phyloP scores from a whole-genome alignment of 768 basidiomycete genomes.

The Glaciozyma antarctica region DNA sequence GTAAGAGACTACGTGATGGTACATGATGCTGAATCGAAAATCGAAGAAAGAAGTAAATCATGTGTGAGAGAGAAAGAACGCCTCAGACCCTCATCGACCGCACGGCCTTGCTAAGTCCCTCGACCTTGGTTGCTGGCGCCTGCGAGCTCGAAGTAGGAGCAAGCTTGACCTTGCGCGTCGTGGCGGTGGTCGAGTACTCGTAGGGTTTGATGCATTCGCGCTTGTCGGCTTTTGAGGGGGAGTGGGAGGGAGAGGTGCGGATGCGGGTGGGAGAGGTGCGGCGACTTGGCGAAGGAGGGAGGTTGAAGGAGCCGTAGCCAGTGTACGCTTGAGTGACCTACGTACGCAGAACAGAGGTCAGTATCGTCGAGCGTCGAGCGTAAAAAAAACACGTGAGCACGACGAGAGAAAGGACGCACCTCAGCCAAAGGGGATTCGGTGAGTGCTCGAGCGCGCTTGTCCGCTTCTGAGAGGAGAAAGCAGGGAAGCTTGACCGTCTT shows the following conservation, averaged over 20 bases:
- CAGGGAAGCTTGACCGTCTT: background rate
- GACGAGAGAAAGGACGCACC: conserved; percentile 3
- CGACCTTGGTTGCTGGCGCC: too few species aligned
- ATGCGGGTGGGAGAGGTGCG: background rate
- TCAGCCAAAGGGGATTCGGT: conserved; percentile 27
- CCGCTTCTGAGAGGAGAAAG: background rate
- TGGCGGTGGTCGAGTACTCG: too few species aligned
- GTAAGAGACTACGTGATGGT: too few species aligned
- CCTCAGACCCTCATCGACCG: too few species aligned
- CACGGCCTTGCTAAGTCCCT: too few species aligned
- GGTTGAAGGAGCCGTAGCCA: conserved; percentile 21
- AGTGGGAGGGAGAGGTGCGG: background rate
- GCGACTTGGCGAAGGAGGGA: background rate
- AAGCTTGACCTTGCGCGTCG: too few species aligned
- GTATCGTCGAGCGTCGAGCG: background rate
- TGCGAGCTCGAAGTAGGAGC: too few species aligned
- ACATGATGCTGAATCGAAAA: too few species aligned
- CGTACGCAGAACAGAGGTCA: background rate
- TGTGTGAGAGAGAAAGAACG: too few species aligned
- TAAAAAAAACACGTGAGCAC: too few species aligned
- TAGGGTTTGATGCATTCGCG: too few species aligned
- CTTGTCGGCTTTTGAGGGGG: background rate
- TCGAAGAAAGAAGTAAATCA: too few species aligned
- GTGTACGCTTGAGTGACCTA: conserved; percentile 30
- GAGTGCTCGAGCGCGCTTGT: conserved; percentile 15